These are phyloP conservation scores for Wickerhamiella bombiphila DNA, from an alignment of 805 yeast species.

Conservation along the genomic window DNA sequence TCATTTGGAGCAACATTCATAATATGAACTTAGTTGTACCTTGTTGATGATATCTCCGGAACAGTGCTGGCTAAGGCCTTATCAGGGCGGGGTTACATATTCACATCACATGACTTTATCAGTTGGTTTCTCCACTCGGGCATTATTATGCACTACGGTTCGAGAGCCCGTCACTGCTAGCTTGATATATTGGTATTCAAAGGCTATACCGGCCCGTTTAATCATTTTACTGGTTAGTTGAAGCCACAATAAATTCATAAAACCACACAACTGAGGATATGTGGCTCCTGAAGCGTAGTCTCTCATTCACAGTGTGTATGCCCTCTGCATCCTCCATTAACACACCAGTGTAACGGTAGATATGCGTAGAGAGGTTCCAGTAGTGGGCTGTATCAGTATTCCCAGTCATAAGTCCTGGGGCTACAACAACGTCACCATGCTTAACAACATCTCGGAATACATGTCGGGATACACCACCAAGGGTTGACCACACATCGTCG, in stretches of 20 bases:
- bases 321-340: conserved; percentile 12
- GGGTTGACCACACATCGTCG: conserved; percentile 34
- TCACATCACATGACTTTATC: too few relatives aligned
- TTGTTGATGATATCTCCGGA: too few relatives aligned
- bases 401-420: conserved; percentile 51
- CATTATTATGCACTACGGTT: too few relatives aligned
- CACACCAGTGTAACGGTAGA: conserved; percentile 30
- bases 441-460: conserved; percentile 34
- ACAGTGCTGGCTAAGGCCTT: too few relatives aligned
- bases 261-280: conserved; percentile 25
- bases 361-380: conserved; percentile 46
- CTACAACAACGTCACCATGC: conserved; percentile 25
- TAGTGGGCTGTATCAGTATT: conserved; percentile 58
- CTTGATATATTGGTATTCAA: too few relatives aligned
- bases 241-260: conserved; percentile 19
- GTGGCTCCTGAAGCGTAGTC: conserved; percentile 40
- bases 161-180: too few relatives aligned
- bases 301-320: conserved; percentile 53
- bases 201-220: too few relatives aligned
- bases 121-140: too few relatives aligned
- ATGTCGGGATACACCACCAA: conserved; percentile 49
- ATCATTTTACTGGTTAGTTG: neutral
- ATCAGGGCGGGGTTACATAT: too few relatives aligned
- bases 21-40: too few relatives aligned
- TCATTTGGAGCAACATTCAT: too few relatives aligned